Conservation (phyloP, 495 filamentous ascomycete species). For the Staphylotrichum longicolle region DNA sequence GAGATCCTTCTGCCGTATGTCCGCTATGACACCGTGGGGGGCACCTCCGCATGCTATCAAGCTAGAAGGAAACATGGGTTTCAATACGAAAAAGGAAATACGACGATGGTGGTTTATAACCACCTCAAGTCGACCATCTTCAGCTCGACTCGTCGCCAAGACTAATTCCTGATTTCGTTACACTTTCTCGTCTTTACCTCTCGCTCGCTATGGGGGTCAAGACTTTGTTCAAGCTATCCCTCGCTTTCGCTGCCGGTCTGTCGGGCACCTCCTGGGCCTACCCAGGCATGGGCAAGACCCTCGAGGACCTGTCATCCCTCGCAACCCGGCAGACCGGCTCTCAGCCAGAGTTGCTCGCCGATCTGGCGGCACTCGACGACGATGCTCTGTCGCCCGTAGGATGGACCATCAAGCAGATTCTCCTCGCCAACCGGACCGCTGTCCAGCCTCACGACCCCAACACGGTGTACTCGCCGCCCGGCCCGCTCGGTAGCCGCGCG, state of each 20-base stretch:
- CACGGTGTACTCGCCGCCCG: background rate
- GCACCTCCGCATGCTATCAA: too few species aligned
- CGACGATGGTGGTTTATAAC: too few species aligned
- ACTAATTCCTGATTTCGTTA: too few species aligned
- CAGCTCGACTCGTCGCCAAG: too few species aligned
- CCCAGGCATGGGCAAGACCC: background rate
- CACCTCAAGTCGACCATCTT: too few species aligned
- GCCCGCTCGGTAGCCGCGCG: background rate
- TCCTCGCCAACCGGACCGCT: background rate
- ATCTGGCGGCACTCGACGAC: background rate
- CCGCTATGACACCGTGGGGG: too few species aligned
- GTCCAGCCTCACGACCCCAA: background rate
- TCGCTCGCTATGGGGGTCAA: background rate
- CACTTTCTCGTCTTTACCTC: too few species aligned
- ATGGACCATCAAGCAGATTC: slow-evolving; percentile 4
- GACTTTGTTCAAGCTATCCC: too few species aligned
- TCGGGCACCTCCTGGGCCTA: background rate
- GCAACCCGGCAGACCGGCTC: background rate
- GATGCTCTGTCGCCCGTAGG: background rate
- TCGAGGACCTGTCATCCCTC: background rate
- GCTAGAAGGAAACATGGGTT: too few species aligned
- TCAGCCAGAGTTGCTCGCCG: background rate
- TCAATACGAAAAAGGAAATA: too few species aligned
- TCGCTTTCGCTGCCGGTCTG: background rate
- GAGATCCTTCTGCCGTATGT: too few species aligned